Percentiles rank a stretch among this genome's conserved stretches.
These are phyloP conservation scores for Chrysophaeum taylorii DNA, from an alignment of 352 stramenopile species.

Conservation along the genomic window DNA sequence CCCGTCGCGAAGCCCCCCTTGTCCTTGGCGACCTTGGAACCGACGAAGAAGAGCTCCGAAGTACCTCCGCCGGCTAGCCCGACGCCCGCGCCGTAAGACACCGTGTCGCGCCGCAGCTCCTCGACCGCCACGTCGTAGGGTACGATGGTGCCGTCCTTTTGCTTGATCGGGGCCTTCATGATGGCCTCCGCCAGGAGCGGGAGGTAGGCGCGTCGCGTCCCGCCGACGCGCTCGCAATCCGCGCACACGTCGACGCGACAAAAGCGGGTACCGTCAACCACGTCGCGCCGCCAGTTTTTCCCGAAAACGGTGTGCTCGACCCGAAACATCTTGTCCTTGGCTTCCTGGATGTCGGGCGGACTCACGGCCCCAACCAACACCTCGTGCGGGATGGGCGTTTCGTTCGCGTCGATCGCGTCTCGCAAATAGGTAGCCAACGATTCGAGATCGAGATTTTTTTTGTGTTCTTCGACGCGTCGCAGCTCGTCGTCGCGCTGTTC, in stretches of 20 bases:
- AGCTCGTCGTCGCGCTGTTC: slow-evolving; percentile 27
- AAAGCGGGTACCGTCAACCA: slow-evolving; percentile 34
- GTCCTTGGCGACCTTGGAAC: slow-evolving; percentile 25
- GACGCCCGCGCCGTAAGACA: slow-evolving; percentile 30
- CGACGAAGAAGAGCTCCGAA: slow-evolving; percentile 28
- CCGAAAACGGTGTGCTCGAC: not conserved
- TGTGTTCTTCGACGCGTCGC: slow-evolving; percentile 20
- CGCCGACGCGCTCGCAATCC: slow-evolving; percentile 22
- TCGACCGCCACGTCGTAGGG: slow-evolving; percentile 31
- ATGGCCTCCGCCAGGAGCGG: slow-evolving; percentile 34
- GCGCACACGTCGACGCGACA: slow-evolving; percentile 31
- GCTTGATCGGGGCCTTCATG: slow-evolving; percentile 30
- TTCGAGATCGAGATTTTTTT: slow-evolving; percentile 23
- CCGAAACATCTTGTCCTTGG: slow-evolving; percentile 15
- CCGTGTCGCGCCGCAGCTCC: slow-evolving; percentile 30
- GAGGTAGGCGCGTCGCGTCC: slow-evolving; percentile 28
- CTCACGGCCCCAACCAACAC: slow-evolving; percentile 26
- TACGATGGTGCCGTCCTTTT: slow-evolving; percentile 26
- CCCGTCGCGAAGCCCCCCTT: slow-evolving; percentile 14
- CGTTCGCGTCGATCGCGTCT: slow-evolving; percentile 29
- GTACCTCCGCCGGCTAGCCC: slow-evolving; percentile 26
- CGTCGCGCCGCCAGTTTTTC: not conserved
- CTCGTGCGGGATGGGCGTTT: slow-evolving; percentile 26
- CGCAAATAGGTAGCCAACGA: slow-evolving; percentile 22
- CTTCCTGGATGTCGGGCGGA: slow-evolving; percentile 30